A percentile compares a stretch with the other conserved stretches of the same genome.
Evolutionary conservation across 1,139 yeast genomes (phyloP).

Genomic region (Sugiyamaella novakii): DNA sequence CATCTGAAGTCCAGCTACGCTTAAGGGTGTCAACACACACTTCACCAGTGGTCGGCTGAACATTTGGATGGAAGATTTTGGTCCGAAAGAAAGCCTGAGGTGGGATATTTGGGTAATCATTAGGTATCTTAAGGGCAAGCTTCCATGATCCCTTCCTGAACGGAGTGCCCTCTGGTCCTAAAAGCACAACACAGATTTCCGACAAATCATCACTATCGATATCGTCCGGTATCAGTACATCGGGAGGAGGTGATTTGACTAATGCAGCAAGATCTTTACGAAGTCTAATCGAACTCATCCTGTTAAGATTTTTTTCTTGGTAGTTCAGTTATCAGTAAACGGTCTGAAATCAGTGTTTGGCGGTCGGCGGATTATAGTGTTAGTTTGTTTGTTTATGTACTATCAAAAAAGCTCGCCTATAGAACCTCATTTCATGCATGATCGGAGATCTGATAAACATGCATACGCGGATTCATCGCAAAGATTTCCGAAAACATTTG

Average conservation of each 20-base stretch:
- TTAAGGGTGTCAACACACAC: slow-evolving; percentile 79
- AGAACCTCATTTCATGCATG: not conserved
- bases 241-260: slow-evolving; percentile 14
- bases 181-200: not conserved
- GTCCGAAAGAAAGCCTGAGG: slow-evolving; percentile 58
- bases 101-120: slow-evolving; percentile 63
- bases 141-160: slow-evolving; percentile 60
- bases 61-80: slow-evolving; percentile 73
- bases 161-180: slow-evolving; percentile 58
- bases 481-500: too few species aligned
- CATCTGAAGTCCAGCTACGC: slow-evolving; percentile 64
- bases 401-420: not conserved
- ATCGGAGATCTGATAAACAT: too few species aligned
- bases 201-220: slow-evolving; percentile 5
- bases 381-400: not conserved
- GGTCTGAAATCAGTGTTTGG: too few species aligned
- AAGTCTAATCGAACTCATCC: slow-evolving; percentile 6
- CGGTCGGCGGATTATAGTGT: too few species aligned
- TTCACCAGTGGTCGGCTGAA: slow-evolving; percentile 67
- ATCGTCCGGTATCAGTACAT: not conserved
- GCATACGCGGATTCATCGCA: too few species aligned
- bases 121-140: slow-evolving; percentile 51
- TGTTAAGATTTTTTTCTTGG: too few species aligned
- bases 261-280: slow-evolving; percentile 7
- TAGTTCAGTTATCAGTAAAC: too few species aligned